These are phyloP conservation scores for Acarospora socialis DNA, from an alignment of 2,329 filamentous ascomycete species.

Conservation along the genomic window DNA sequence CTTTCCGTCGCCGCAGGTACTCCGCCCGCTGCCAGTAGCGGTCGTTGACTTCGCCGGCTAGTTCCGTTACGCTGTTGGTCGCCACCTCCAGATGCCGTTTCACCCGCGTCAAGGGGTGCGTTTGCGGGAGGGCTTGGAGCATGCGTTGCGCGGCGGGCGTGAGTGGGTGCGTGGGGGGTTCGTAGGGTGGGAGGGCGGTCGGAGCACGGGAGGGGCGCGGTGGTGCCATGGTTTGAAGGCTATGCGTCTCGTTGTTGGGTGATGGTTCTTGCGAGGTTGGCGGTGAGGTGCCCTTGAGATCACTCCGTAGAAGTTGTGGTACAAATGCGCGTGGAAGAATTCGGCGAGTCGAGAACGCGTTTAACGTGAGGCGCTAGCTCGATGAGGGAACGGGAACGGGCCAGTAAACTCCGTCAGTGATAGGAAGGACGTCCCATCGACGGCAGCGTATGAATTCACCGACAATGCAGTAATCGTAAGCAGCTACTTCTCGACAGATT, in stretches of 20 bases:
- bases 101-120: constrained; percentile 29
- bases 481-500: no score
- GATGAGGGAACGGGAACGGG: no score
- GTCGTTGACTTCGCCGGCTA: constrained; percentile 43
- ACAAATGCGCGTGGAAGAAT: no score
- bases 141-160: constrained; percentile 31
- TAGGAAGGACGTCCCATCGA: no score
- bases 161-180: constrained; percentile 38
- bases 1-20: constrained; percentile 24
- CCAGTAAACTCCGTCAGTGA: no score
- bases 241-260: constrained; percentile 8
- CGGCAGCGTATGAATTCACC: no score
- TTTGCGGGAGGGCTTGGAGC: constrained; percentile 31
- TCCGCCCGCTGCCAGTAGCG: constrained; percentile 29
- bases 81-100: constrained; percentile 35
- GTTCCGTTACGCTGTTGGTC: constrained; percentile 31
- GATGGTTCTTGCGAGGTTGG: constrained; percentile 4
- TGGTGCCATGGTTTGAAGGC: neutral
- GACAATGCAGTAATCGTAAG: no score
- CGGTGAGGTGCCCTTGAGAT: no score
- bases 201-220: constrained; percentile 5
- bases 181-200: constrained; percentile 34
- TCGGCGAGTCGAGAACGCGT: no score
- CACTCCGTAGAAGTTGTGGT: no score
- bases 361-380: no score